phyloP scores from a whole-genome alignment of 2,329 filamentous ascomycete species.

The Drechslerella dactyloides region DNA sequence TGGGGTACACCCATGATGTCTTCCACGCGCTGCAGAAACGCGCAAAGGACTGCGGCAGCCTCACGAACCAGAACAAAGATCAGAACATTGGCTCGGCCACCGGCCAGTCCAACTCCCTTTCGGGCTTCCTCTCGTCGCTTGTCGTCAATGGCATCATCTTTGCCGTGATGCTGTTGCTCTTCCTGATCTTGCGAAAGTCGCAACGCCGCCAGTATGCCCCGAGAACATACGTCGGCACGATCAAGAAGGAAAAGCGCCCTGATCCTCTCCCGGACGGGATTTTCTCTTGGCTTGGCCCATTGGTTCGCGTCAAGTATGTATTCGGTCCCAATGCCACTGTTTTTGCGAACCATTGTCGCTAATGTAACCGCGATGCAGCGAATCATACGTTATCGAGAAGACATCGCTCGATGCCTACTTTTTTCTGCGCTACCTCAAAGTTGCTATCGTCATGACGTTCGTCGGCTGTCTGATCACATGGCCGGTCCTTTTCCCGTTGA shows the following conservation, averaged over 20 bases:
- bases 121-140: constrained; percentile 62
- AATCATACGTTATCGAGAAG: constrained; percentile 84
- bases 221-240: constrained; percentile 64
- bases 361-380: constrained; percentile 63
- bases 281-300: constrained; percentile 24
- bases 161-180: constrained; percentile 61
- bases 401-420: constrained; percentile 92
- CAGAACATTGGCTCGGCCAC: constrained; percentile 55
- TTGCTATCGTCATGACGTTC: constrained; percentile 77
- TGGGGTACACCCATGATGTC: constrained; percentile 48
- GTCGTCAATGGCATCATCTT: constrained; percentile 61
- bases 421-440: constrained; percentile 84
- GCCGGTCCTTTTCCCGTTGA: constrained; percentile 87
- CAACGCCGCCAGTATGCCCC: constrained; percentile 64
- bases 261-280: constrained; percentile 40
- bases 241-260: constrained; percentile 58
- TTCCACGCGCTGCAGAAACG: constrained; percentile 35
- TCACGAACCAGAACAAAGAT: constrained; percentile 52
- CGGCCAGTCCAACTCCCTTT: constrained; percentile 57
- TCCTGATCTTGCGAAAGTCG: constrained; percentile 62
- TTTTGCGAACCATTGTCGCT: constrained; percentile 56
- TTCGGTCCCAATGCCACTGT: constrained; percentile 52
- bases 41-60: constrained; percentile 27
- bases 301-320: constrained; percentile 48
- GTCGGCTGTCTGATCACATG: constrained; percentile 84